Base-by-base conservation (phyloP, 2,329 filamentous ascomycete genomes). In the Colletotrichum shisoi region DNA sequence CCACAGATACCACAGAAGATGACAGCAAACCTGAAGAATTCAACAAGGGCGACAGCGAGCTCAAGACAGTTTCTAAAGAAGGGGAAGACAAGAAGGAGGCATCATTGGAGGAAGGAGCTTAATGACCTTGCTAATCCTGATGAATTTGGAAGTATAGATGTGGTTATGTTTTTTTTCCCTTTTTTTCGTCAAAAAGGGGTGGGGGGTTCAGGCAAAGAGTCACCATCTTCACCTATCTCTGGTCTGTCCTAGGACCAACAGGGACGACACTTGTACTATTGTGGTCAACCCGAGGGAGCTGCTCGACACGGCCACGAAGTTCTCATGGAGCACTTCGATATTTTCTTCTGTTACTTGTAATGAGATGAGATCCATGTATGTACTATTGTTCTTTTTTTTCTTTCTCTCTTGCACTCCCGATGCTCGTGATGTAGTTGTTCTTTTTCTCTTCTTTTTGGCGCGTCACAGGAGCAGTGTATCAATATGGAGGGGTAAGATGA, bases 11-110 rank as follows among this genome's bases (percentile, higher is more conserved):
- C 40, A 11, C 71, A 53, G 71, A 76, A 19, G 69, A 34, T 17
- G 15, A 39, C 5, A 31, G 34, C 34, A 60, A 73, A 19, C 59
- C 74, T 11, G 70, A 71, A 27, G 69, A 73, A 37, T 7, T 45
- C 2, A 58, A 72, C 70, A 71, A 71, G 66, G 70, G 69, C 67
- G 70, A 70, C 42, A 63, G 64, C 44, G 69, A 73, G 64, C 40
- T 37, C 15, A 40, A 52, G 24, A 57, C 44, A 17, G 52, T 49
- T 56, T 40, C 59, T 6, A 62, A 59, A 46, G 57, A 54, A 51
- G 59, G 48, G 12, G 52, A 59, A 56, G 48, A 52, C 17, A 65
- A 65, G 49, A 58, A 64, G 13, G 57, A 66, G 19, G 24, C 44
- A 4, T 69, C 45, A 54, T 40, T 48, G 24, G 31, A 24, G 19